Percentiles rank a stretch among this genome's conserved stretches.
phyloP scores from a whole-genome alignment of 331 rosid genomes.

The Cydonia oblonga region DNA sequence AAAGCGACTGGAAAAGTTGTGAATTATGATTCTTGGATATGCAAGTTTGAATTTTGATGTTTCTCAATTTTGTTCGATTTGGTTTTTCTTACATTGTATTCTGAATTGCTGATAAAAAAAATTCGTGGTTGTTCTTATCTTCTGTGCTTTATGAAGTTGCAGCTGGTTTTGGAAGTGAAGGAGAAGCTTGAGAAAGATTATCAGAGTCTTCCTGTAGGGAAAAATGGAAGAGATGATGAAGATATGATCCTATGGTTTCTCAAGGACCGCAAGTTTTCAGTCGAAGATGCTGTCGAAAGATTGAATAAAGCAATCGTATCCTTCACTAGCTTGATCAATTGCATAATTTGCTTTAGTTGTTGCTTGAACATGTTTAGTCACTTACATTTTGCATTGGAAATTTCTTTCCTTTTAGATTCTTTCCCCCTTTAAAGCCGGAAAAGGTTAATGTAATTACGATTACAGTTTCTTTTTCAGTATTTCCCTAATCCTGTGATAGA shows the following conservation, averaged over 20 bases:
- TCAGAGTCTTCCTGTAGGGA: slow-evolving; percentile 57
- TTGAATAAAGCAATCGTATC: slow-evolving; percentile 82
- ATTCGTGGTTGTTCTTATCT: neutral
- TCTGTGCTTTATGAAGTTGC: slow-evolving; percentile 14
- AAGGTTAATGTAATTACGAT: neutral
- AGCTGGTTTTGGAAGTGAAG: slow-evolving; percentile 77
- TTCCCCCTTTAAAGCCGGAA: neutral
- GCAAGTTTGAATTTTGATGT: neutral
- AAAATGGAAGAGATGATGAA: slow-evolving; percentile 89
- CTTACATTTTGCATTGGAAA: neutral
- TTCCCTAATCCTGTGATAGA: slow-evolving; percentile 32
- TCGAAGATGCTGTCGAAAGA: slow-evolving; percentile 51
- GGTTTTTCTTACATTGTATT: neutral
- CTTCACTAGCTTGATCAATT: slow-evolving; percentile 5
- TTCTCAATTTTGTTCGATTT: neutral
- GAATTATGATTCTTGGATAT: neutral
- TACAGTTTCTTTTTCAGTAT: slow-evolving; percentile 8
- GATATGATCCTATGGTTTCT: slow-evolving; percentile 93
- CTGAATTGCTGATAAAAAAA: neutral
- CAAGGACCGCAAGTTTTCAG: slow-evolving; percentile 65
- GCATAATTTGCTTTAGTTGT: neutral
- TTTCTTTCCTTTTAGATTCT: neutral
- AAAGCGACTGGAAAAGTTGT: neutral
- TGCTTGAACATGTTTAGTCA: neutral
- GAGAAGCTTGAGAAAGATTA: slow-evolving; percentile 62